A percentile compares a stretch with the other conserved stretches of the same genome.
phyloP scores from a whole-genome alignment of 192 early-diverging fungal genomes.

The Bifiguratus adelaidae region DNA sequence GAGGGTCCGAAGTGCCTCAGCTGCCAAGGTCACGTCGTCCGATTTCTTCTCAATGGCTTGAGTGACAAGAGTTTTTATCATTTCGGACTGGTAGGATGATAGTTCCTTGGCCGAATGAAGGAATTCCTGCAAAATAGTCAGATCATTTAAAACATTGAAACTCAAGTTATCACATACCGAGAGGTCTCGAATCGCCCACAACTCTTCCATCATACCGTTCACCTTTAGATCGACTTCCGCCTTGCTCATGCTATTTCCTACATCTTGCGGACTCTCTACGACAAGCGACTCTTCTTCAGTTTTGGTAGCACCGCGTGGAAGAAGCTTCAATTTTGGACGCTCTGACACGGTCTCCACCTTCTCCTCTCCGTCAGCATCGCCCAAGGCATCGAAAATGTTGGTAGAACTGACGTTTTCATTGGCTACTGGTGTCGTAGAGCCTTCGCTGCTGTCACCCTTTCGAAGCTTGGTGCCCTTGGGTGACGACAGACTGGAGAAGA shows the following conservation, averaged over 20 bases:
- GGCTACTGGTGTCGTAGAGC: background rate
- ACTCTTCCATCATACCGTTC: conserved; percentile 22
- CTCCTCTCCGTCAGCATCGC: conserved; percentile 14
- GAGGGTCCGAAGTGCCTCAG: conserved; percentile 6
- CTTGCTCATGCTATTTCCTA: conserved; percentile 8
- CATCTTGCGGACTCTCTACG: background rate
- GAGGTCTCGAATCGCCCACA: conserved; percentile 13
- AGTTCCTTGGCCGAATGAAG: conserved; percentile 3
- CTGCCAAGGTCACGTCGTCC: conserved; percentile 7
- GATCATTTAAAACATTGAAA: background rate
- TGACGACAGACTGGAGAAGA: background rate
- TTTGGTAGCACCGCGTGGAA: conserved; percentile 9
- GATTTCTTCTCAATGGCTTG: conserved; percentile 12
- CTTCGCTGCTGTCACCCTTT: background rate
- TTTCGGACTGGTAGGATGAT: conserved; percentile 7
- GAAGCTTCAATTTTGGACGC: conserved; percentile 10
- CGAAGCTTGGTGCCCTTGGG: conserved; percentile 20
- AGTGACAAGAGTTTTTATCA: conserved; percentile 4
- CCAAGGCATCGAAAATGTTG: background rate
- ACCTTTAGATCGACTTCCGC: conserved; percentile 8
- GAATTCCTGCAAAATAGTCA: background rate
- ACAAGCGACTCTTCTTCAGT: background rate
- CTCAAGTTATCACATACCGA: conserved; percentile 4
- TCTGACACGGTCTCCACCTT: conserved; percentile 5
- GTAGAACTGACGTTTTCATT: background rate